These are phyloP conservation scores for Daldinia sp. DNA, from an alignment of 2,329 filamentous ascomycete genomes.

Conservation along the genomic window DNA sequence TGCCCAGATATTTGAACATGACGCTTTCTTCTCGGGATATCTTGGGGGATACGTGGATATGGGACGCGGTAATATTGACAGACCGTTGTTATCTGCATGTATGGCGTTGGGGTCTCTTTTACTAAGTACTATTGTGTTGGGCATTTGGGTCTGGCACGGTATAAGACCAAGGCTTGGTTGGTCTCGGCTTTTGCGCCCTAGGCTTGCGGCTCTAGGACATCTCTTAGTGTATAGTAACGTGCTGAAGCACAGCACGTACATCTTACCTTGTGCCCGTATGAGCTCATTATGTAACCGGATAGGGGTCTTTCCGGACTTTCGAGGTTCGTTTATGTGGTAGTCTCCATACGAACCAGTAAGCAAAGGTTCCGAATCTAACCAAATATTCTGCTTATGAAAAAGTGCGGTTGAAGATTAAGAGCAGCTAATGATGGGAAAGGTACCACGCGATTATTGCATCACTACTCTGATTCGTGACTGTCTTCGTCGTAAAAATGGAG, in stretches of 20 bases:
- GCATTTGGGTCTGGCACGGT: conserved; percentile 22
- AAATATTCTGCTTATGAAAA: background rate
- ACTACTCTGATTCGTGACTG: background rate
- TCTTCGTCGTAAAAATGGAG: background rate
- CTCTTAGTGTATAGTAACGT: conserved; percentile 33
- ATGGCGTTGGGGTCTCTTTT: conserved; percentile 40
- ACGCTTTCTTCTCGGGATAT: conserved; percentile 14
- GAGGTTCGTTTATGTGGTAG: background rate
- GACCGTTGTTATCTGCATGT: conserved; percentile 39
- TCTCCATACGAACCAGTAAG: conserved; percentile 3
- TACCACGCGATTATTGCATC: background rate
- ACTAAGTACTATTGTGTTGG: conserved; percentile 16
- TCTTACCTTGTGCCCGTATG: conserved; percentile 2
- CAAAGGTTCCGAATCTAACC: background rate
- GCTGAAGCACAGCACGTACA: conserved; percentile 17
- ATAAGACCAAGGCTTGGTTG: conserved; percentile 16
- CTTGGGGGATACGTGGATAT: conserved; percentile 28
- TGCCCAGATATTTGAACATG: conserved; percentile 7
- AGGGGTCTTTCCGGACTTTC: background rate
- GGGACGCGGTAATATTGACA: conserved; percentile 37
- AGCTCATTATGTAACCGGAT: conserved; percentile 14
- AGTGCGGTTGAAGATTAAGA: background rate
- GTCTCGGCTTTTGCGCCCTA: conserved; percentile 22
- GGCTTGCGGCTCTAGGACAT: conserved; percentile 19
- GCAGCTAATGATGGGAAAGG: background rate